These are phyloP conservation scores for California macrophylla DNA, from an alignment of 441 rosid species.

Conservation along the genomic window DNA sequence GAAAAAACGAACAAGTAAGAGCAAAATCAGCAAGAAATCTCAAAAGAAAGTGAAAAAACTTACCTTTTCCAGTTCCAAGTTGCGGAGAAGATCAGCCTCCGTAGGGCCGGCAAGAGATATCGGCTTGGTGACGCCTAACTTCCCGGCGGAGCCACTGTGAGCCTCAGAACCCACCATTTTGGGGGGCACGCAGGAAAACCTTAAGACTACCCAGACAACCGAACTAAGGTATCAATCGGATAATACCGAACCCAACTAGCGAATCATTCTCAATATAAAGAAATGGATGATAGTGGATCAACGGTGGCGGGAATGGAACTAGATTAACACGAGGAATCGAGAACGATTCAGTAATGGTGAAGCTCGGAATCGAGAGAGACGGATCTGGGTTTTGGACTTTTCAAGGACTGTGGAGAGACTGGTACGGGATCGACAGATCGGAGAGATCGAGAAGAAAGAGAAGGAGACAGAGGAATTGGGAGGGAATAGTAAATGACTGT, in stretches of 20 bases:
- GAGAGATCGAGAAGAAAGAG: neutral
- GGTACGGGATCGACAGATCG: no score
- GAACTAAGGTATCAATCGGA: neutral
- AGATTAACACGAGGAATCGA: neutral
- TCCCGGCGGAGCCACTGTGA: constrained; percentile 21
- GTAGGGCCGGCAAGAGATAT: constrained; percentile 46
- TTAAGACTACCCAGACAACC: neutral
- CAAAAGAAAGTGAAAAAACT: neutral
- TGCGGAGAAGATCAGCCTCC: constrained; percentile 36
- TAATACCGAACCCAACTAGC: neutral
- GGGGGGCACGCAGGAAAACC: neutral
- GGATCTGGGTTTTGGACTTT: neutral
- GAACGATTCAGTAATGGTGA: neutral
- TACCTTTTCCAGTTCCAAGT: constrained; percentile 49
- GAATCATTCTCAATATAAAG: neutral
- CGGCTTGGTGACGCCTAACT: constrained; percentile 44
- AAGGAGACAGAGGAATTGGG: no score
- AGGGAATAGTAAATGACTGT: no score
- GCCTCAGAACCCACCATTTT: constrained; percentile 37
- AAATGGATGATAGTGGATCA: neutral
- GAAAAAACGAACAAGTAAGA: neutral
- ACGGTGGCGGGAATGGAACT: neutral
- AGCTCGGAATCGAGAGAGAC: neutral
- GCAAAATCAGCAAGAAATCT: constrained; percentile 5
- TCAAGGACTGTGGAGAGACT: neutral